Base-by-base conservation (phyloP, 495 filamentous ascomycete genomes). In the Evernia prunastri region DNA sequence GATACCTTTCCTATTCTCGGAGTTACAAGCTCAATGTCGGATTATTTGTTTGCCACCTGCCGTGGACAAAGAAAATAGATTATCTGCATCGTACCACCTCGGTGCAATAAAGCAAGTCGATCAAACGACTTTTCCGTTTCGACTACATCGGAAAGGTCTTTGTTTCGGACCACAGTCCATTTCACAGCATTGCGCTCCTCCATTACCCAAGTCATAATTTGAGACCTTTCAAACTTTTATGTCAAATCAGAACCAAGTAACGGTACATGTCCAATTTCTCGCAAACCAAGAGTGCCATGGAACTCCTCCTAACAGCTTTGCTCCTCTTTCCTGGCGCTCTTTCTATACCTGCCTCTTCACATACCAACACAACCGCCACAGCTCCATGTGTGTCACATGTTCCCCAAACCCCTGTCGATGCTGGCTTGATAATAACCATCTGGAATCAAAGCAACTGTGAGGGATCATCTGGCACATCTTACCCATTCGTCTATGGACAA, bases 281-380 rank as follows among this genome's bases (percentile, higher is more conserved):
- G 10, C 45, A 13, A 13, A 25, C 1, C 4, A 49, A 12, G 3
- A 45, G 18, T 45, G 42, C 23, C 9, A 49, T 27, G 45, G 3
- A 25, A 27, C 15, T 27, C 4, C 10, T 49, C 17, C 23, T 49
- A 0, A 27, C 45, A 1, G 45, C 45, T 27, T 53, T 29, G 49
- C 49, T 53, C 31, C 49, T 43, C 15, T 18, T 43, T 43, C 40
- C 40, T 8, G 15, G 40, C 17, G 40, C 40, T 20, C 17, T 43
- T 18, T 43, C 40, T 10, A 5, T 43, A 43, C 40, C 13, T 43
- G 40, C 40, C 40, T 53, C 49, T 53, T 29, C 49, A 31, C 27
- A 2, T 53, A 53, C 49, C 49, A 53, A 53, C 49, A 53, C 49
- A 17, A 53, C 27, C 49, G 49, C 49, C 27, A 31, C 49, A 31